Evolutionary conservation across 202 grass and related monocot genomes (phyloP), one percentile per base, ranked within the genome.

Genomic region (Alloteropsis angusta): DNA sequence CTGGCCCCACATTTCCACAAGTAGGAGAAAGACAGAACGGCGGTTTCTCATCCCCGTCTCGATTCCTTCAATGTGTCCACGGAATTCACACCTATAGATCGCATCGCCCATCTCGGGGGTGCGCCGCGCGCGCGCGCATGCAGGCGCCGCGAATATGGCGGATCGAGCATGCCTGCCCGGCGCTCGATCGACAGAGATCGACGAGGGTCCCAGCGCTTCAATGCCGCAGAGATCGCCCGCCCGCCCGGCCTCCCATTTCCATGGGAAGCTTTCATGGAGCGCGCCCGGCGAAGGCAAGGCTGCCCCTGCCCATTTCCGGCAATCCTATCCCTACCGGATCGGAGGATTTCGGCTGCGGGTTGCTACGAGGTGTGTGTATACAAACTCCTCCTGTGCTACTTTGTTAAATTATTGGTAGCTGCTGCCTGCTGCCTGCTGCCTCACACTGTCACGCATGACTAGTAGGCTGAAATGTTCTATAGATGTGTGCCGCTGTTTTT

Each of bases 81-180:
- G 17, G 60, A 49, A 42, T 50, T 26, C 41, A 72, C 14, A 53
- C 36, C 68, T 42, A 63, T 60, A 32, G 37, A 22, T 4, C 9
- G 48, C 43, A 23, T 23, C 53, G 52, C 7, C 21, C 55, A 23
- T 43, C 4, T 8, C 67, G n/a, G 16, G 25, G 8, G 44, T 22
- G 9, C n/a, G 34, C 34, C 34, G 34, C 34, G 34, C 34, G 34
- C 34, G 34, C 34, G 34, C 4, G 34, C 34, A 35, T 35, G 34
- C 34, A 35, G 34, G 34, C 34, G 34, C 34, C 36, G 74, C 85
- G 87, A 55, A 61, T 74, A 71, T 65, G 63, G 4, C 77, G 84
- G n/a, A n/a, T n/a, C n/a, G 76, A 46, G 63, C 81, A 90, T 81
- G 84, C 84, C 79, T 87, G 76, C 81, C 83, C 74, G 44, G 57